Evolutionary conservation across 2,329 filamentous ascomycete genomes (phyloP).

Genomic region (Cytospora chrysosperma): DNA sequence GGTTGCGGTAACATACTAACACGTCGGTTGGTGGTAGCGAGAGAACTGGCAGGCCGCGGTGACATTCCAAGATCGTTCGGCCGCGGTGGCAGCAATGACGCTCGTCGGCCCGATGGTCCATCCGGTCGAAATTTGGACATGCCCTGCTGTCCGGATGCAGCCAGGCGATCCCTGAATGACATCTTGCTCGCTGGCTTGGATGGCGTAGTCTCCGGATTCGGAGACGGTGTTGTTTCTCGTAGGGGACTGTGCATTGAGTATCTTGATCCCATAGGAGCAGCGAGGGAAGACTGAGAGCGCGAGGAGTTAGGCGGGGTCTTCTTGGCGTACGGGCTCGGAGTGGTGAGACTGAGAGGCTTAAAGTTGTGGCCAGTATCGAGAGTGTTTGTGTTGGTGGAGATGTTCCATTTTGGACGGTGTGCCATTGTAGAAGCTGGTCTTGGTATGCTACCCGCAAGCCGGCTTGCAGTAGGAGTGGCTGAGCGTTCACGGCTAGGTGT

Average conservation of each 20-base stretch:
- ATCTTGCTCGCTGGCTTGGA: conserved; percentile 46
- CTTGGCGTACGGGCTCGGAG: conserved; percentile 57
- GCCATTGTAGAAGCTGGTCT: conserved; percentile 47
- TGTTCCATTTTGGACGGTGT: conserved; percentile 71
- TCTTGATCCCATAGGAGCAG: conserved; percentile 37
- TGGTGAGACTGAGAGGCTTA: conserved; percentile 60
- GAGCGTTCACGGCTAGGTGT: conserved; percentile 43
- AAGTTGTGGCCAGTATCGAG: conserved; percentile 68
- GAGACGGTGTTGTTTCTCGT: conserved; percentile 49
- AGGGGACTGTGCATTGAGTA: conserved; percentile 53
- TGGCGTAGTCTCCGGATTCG: conserved; percentile 45
- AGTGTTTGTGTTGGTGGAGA: conserved; percentile 61
- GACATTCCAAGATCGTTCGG: conserved; percentile 32
- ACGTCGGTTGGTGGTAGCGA: conserved; percentile 49
- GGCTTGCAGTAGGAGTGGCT: conserved; percentile 48
- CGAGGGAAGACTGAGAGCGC: conserved; percentile 43
- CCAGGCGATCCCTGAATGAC: conserved; percentile 54
- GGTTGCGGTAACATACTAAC: conserved; percentile 55
- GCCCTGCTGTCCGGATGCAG: conserved; percentile 48
- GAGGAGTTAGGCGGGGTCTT: conserved; percentile 37
- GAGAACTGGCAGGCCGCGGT: conserved; percentile 55
- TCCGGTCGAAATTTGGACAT: conserved; percentile 37
- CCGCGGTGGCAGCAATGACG: conserved; percentile 45
- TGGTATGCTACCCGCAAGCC: conserved; percentile 35
- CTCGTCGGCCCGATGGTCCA: conserved; percentile 9